phyloP scores from a whole-genome alignment of 225 moss, liverwort and hornwort genomes.

The Neckera pumila region DNA sequence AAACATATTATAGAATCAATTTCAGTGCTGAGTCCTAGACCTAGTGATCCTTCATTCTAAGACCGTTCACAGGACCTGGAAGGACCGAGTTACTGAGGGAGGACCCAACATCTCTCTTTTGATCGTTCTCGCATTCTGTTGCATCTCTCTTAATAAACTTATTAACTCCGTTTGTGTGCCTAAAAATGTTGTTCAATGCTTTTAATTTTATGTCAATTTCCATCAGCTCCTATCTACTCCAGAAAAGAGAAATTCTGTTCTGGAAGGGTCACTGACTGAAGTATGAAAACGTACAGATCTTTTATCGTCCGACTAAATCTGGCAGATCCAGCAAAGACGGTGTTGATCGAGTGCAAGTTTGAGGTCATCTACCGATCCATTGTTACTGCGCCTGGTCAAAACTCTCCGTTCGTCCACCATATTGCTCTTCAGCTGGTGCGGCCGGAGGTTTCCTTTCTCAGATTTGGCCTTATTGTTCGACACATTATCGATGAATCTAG shows the following conservation, averaged over 20 bases:
- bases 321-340: slow-evolving; percentile 38
- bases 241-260: not conserved
- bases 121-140: not conserved
- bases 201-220: not conserved
- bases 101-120: not conserved
- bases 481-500: slow-evolving; percentile 66
- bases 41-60: not conserved
- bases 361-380: slow-evolving; percentile 32
- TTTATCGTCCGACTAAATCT: slow-evolving; percentile 50
- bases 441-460: slow-evolving; percentile 37
- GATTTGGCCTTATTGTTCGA: slow-evolving; percentile 37
- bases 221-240: not conserved
- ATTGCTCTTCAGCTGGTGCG: slow-evolving; percentile 35
- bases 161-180: not conserved
- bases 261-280: not conserved
- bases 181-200: not conserved
- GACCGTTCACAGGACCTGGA: not conserved
- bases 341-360: slow-evolving; percentile 60
- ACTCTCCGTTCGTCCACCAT: slow-evolving; percentile 25
- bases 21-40: not conserved
- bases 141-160: not conserved
- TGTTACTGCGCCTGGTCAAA: slow-evolving; percentile 12
- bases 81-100: not conserved
- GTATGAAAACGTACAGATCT: slow-evolving; percentile 19
- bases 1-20: not conserved